Conservation (phyloP, 257 asterid species). For the Nemophila menziesii region DNA sequence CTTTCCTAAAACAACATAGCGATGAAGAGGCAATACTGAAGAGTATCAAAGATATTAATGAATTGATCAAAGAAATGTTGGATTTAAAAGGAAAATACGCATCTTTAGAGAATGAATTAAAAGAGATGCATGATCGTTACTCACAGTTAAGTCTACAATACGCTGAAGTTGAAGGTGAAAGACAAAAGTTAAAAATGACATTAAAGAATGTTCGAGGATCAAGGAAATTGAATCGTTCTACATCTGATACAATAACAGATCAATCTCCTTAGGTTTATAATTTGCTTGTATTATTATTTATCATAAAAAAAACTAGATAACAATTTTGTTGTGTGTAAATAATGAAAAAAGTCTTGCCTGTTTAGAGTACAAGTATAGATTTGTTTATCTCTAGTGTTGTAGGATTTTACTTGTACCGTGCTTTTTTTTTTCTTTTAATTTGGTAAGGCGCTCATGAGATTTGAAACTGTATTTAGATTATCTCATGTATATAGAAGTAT, state of each 20-base stretch:
- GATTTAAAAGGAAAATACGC: slow-evolving; percentile 68
- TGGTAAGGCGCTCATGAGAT: neutral
- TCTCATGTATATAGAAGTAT: neutral
- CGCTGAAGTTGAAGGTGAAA: slow-evolving; percentile 96
- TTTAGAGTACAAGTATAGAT: slow-evolving; percentile 12
- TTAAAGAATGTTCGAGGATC: slow-evolving; percentile 48
- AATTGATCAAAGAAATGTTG: slow-evolving; percentile 69
- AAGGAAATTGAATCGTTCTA: slow-evolving; percentile 22
- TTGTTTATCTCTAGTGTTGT: neutral
- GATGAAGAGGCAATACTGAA: slow-evolving; percentile 71
- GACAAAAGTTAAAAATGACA: slow-evolving; percentile 80
- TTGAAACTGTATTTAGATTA: neutral
- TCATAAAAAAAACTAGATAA: neutral
- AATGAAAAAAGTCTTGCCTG: slow-evolving; percentile 4
- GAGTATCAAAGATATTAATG: slow-evolving; percentile 80
- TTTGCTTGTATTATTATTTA: neutral
- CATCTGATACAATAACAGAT: slow-evolving; percentile 30
- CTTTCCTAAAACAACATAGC: neutral
- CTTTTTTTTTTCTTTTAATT: neutral
- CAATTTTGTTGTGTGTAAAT: slow-evolving; percentile 4
- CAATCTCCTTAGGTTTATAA: slow-evolving; percentile 19
- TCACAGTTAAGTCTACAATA: slow-evolving; percentile 84
- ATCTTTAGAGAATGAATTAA: slow-evolving; percentile 57
- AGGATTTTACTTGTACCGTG: neutral
- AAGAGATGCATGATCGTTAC: slow-evolving; percentile 83